Evolutionary conservation across 805 yeast genomes (phyloP).

Genomic region (Metschnikowia gruessii): DNA sequence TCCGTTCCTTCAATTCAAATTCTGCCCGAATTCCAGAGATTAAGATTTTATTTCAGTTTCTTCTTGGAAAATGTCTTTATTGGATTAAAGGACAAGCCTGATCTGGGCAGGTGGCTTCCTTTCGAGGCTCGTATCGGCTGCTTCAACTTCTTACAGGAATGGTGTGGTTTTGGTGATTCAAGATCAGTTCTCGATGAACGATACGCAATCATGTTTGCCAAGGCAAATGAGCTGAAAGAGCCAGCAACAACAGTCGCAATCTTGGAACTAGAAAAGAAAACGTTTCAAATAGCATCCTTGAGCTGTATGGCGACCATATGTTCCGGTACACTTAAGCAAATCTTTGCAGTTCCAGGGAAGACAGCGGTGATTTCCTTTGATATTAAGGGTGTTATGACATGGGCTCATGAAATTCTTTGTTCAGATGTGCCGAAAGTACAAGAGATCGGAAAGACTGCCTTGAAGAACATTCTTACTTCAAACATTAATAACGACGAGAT

Average conservation of each 20-base stretch:
- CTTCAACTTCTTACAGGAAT: constrained; percentile 78
- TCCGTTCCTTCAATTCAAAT: constrained; percentile 56
- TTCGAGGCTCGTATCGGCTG: constrained; percentile 83
- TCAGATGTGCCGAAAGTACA: constrained; percentile 57
- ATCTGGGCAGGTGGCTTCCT: constrained; percentile 59
- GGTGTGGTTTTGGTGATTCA: constrained; percentile 89
- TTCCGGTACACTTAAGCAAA: constrained; percentile 63
- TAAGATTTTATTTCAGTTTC: constrained; percentile 81
- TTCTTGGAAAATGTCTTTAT: constrained; percentile 71
- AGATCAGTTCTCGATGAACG: constrained; percentile 61
- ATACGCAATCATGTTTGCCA: constrained; percentile 54
- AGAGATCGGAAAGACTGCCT: constrained; percentile 65
- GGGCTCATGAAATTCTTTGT: constrained; percentile 75
- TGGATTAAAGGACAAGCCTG: constrained; percentile 46
- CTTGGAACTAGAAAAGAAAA: constrained; percentile 73
- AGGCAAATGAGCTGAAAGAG: constrained; percentile 37
- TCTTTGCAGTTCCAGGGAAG: constrained; percentile 45
- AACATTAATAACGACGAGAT: constrained; percentile 56
- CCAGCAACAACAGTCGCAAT: constrained; percentile 61
- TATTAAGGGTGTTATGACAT: constrained; percentile 59
- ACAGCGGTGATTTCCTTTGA: constrained; percentile 65
- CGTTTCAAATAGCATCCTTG: constrained; percentile 66
- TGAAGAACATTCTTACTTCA: constrained; percentile 59
- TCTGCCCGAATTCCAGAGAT: constrained; percentile 67
- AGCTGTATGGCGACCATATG: constrained; percentile 84